phyloP scores from a whole-genome alignment of 352 stramenopile species.

The Globisporangium mamillatum region DNA sequence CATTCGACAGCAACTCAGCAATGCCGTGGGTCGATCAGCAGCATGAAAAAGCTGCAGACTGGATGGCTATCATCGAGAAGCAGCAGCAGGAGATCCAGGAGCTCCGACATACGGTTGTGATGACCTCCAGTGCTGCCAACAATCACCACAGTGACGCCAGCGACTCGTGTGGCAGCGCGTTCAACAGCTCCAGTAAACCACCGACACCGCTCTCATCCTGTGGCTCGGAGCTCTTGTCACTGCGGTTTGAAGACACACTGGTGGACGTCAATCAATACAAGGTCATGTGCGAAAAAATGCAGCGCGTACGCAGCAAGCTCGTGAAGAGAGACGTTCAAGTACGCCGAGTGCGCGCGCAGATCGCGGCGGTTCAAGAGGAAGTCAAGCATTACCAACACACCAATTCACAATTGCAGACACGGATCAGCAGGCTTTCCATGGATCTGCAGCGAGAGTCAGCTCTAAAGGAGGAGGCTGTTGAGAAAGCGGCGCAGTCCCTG shows the following conservation, averaged over 20 bases:
- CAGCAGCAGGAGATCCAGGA: conserved; percentile 51
- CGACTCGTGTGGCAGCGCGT: conserved; percentile 2
- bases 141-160: neutral
- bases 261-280: conserved; percentile 43
- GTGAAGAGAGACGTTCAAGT: conserved; percentile 32
- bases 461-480: conserved; percentile 34
- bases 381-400: conserved; percentile 9
- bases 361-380: conserved; percentile 18
- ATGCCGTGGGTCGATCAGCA: neutral
- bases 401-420: conserved; percentile 9
- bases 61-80: conserved; percentile 38
- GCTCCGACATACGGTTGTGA: conserved; percentile 22
- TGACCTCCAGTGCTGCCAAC: neutral
- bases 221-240: conserved; percentile 25
- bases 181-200: conserved; percentile 11
- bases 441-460: conserved; percentile 21
- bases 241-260: conserved; percentile 18
- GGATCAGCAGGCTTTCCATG: conserved; percentile 15
- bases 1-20: neutral
- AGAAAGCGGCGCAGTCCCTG: conserved; percentile 37
- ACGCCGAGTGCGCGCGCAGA: conserved; percentile 28
- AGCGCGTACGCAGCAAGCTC: conserved; percentile 32
- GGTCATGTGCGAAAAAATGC: conserved; percentile 39
- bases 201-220: conserved; percentile 20
- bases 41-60: conserved; percentile 18